Percentiles rank a stretch among this genome's conserved stretches.
Evolutionary conservation across 805 yeast genomes (phyloP).

Genomic region (Saccharomycopsis babjevae): DNA sequence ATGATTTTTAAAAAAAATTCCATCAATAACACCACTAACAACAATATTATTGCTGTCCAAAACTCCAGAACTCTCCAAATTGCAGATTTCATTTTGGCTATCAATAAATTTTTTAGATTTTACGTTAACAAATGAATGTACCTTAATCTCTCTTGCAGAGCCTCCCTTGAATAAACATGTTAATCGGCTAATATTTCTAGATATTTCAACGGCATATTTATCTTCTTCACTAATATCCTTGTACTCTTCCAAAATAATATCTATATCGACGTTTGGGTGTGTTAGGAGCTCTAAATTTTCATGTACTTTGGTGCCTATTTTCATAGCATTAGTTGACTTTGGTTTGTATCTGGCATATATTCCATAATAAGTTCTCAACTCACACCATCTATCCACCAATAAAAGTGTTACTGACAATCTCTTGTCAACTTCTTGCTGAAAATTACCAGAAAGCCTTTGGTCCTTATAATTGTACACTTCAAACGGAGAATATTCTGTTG

Average conservation of each 20-base stretch:
- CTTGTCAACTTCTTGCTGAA: not conserved
- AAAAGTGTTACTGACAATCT: slow-evolving; percentile 33
- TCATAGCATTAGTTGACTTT: slow-evolving; percentile 32
- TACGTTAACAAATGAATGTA: slow-evolving; percentile 42
- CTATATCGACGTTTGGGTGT: slow-evolving; percentile 28
- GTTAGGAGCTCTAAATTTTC: slow-evolving; percentile 34
- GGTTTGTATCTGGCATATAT: slow-evolving; percentile 30
- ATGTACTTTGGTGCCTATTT: slow-evolving; percentile 40
- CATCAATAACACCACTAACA: slow-evolving; percentile 59
- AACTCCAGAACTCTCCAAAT: not conserved
- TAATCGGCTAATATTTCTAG: slow-evolving; percentile 34
- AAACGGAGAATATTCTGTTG: not conserved
- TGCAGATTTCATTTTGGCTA: not conserved
- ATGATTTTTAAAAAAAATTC: slow-evolving; percentile 15
- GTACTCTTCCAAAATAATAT: not conserved
- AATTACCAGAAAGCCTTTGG: not conserved
- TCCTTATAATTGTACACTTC: slow-evolving; percentile 1
- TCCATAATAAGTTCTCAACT: slow-evolving; percentile 43
- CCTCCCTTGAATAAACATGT: slow-evolving; percentile 35
- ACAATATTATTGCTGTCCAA: slow-evolving; percentile 27
- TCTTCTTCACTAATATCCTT: slow-evolving; percentile 21
- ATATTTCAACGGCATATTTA: slow-evolving; percentile 28
- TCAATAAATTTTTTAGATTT: not conserved
- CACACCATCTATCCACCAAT: slow-evolving; percentile 59
- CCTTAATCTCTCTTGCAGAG: slow-evolving; percentile 51